Evolutionary conservation across 2,329 filamentous ascomycete genomes (phyloP).

Genomic region (Diaporthe capsici): DNA sequence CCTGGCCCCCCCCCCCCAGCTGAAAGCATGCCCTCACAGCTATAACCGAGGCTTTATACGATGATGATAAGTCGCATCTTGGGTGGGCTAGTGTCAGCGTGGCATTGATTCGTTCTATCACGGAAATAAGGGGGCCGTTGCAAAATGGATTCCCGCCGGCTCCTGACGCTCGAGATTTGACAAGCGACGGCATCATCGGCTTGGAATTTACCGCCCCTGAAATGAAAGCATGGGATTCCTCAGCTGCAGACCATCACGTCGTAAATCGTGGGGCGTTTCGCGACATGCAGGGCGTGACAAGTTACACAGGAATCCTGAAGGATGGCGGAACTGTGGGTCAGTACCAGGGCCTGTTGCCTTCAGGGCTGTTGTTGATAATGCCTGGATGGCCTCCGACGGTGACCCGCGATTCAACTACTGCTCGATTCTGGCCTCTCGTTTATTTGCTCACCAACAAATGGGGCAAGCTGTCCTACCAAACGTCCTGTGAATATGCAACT

Average conservation of each 20-base stretch:
- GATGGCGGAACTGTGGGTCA: conserved; percentile 4
- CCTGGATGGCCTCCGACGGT: not conserved
- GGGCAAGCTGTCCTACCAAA: too few relatives aligned
- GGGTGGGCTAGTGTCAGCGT: not conserved
- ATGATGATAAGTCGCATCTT: not conserved
- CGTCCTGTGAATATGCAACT: not conserved
- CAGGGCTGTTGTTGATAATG: conserved; percentile 1
- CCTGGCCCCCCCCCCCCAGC: too few relatives aligned
- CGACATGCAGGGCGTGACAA: not conserved
- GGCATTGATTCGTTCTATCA: not conserved
- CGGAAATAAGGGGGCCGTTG: not conserved
- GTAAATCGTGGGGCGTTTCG: not conserved
- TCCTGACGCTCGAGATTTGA: not conserved
- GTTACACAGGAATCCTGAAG: not conserved
- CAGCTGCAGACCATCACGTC: not conserved
- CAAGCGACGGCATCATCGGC: not conserved
- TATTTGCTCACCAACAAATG: not conserved
- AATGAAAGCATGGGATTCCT: not conserved
- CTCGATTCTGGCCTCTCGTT: not conserved
- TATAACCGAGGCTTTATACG: not conserved
- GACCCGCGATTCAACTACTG: not conserved
- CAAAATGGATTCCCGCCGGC: not conserved
- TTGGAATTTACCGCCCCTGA: not conserved
- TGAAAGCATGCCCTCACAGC: not conserved
- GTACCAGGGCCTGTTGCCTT: not conserved